These are phyloP conservation scores for Calonectria fujianensis DNA, from an alignment of 2,329 filamentous ascomycete species.

Conservation along the genomic window DNA sequence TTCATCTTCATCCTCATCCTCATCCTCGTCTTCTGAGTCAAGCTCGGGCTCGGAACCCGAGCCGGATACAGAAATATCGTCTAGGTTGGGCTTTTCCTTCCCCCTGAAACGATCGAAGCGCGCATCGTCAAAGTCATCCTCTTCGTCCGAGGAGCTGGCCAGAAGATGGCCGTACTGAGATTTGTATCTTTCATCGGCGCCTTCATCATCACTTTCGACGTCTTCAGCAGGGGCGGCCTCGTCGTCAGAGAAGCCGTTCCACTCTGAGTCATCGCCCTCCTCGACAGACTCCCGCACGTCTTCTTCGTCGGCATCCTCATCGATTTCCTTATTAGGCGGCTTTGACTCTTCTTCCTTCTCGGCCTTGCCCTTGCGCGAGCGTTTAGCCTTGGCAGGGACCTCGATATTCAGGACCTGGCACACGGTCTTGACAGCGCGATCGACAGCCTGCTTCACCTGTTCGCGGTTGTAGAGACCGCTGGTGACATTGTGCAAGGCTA, in stretches of 20 bases:
- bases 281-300: conserved; percentile 48
- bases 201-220: conserved; percentile 52
- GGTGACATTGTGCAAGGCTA: conserved; percentile 75
- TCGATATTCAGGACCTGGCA: conserved; percentile 70
- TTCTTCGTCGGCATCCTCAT: conserved; percentile 44
- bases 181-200: conserved; percentile 59
- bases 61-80: conserved; percentile 63
- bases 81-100: conserved; percentile 61
- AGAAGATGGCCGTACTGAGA: conserved; percentile 68
- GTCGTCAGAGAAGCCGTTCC: conserved; percentile 61
- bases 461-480: conserved; percentile 73
- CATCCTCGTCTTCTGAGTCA: conserved; percentile 53
- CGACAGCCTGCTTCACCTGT: conserved; percentile 69
- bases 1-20: conserved; percentile 54
- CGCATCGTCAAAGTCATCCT: conserved; percentile 63
- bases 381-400: conserved; percentile 64
- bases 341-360: conserved; percentile 57
- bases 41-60: conserved; percentile 53
- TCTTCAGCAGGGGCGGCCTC: conserved; percentile 42
- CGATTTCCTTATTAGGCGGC: conserved; percentile 43
- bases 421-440: conserved; percentile 69
- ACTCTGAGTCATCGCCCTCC: conserved; percentile 58
- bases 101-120: conserved; percentile 57
- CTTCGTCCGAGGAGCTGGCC: conserved; percentile 64
- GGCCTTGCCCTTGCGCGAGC: conserved; percentile 57